phyloP scores from a whole-genome alignment of 441 rosid species.

The Aquilaria agallochum region DNA sequence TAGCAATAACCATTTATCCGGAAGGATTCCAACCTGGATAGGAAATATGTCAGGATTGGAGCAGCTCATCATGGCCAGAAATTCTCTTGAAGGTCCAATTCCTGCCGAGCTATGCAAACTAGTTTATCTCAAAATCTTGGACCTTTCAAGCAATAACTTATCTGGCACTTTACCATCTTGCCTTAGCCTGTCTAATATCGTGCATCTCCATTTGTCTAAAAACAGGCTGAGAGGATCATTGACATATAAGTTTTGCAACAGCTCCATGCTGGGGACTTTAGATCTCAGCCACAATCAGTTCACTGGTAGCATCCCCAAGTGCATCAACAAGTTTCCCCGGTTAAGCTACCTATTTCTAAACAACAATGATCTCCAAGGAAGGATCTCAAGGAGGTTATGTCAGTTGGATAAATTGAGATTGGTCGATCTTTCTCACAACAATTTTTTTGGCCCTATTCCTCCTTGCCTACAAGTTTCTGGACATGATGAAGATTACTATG shows the following conservation, averaged over 20 bases:
- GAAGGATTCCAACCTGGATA: slow-evolving; percentile 2
- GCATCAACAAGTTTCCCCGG: too few species aligned
- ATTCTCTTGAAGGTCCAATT: too few species aligned
- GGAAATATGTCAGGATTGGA: neutral
- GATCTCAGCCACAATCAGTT: neutral
- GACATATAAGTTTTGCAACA: neutral
- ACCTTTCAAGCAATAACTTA: too few species aligned
- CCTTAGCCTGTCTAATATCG: too few species aligned
- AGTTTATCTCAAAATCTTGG: too few species aligned
- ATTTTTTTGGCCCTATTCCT: neutral
- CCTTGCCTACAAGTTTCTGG: neutral
- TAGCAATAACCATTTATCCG: neutral
- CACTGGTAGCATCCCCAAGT: too few species aligned
- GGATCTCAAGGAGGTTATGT: neutral
- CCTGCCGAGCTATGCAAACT: too few species aligned
- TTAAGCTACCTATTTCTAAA: too few species aligned
- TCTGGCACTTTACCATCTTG: too few species aligned
- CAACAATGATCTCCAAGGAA: too few species aligned
- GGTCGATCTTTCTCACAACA: slow-evolving; percentile 3
- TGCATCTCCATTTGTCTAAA: neutral
- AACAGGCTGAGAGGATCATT: slow-evolving; percentile 1
- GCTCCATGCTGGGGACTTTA: neutral
- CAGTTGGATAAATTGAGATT: neutral
- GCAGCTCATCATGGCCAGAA: too few species aligned
- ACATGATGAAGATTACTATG: too few species aligned